These are phyloP conservation scores for Leccinum variicolor DNA, from an alignment of 768 basidiomycete genomes.

Conservation along the genomic window DNA sequence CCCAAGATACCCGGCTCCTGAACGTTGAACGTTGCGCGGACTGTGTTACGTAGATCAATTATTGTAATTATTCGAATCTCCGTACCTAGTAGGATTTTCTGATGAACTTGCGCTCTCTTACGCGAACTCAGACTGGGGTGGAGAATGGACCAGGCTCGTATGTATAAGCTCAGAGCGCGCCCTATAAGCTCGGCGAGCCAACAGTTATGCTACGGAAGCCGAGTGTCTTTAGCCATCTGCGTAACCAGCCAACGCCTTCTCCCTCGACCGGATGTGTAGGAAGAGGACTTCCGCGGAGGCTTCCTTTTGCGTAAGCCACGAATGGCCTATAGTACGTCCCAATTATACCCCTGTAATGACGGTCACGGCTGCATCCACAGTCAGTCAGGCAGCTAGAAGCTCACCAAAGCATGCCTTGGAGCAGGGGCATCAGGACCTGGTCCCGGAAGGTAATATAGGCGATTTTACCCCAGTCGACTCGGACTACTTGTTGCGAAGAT, in stretches of 20 bases:
- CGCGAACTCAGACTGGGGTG: neutral
- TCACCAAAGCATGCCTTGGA: conserved; percentile 68
- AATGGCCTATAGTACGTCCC: conserved; percentile 33
- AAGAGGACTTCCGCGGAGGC: conserved; percentile 11
- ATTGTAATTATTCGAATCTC: neutral
- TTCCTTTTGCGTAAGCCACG: conserved; percentile 20
- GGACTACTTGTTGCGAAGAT: conserved; percentile 35
- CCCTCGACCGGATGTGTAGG: conserved; percentile 23
- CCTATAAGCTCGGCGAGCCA: conserved; percentile 23
- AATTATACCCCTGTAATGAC: conserved; percentile 24
- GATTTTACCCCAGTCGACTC: conserved; percentile 55
- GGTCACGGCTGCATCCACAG: neutral
- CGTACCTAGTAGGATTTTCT: neutral
- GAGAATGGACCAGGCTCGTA: neutral
- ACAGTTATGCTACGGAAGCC: conserved; percentile 28
- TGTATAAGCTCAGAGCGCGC: neutral
- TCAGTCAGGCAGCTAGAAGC: conserved; percentile 15
- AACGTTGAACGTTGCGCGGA: too few species aligned
- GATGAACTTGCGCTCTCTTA: neutral
- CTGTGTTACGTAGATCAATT: neutral
- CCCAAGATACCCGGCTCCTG: neutral
- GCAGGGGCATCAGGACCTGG: conserved; percentile 62
- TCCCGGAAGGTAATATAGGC: conserved; percentile 64
- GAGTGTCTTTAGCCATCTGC: conserved; percentile 26
- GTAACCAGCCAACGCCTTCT: conserved; percentile 30